Percentiles rank a stretch among this genome's conserved stretches.
Conservation (phyloP, 2,329 filamentous ascomycete genomes). For the Tolypocladium paradoxum region DNA sequence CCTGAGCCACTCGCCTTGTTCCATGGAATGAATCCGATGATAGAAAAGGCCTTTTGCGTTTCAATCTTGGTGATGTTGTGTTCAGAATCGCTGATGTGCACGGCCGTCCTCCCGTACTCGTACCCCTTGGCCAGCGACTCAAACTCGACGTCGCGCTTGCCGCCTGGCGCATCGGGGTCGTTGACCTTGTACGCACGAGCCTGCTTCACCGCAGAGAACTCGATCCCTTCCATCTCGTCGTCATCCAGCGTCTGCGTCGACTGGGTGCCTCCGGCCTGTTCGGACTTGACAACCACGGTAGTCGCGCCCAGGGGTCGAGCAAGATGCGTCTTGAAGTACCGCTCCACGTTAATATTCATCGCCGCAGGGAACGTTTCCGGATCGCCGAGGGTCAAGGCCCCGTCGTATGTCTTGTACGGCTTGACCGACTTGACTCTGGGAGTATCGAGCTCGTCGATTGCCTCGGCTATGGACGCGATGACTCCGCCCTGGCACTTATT, state of each 20-base stretch:
- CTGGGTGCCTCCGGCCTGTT: slow-evolving; percentile 35
- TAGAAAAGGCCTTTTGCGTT: slow-evolving; percentile 62
- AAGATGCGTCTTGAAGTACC: slow-evolving; percentile 78
- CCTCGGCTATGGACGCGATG: slow-evolving; percentile 79
- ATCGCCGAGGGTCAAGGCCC: slow-evolving; percentile 70
- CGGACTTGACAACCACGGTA: slow-evolving; percentile 54
- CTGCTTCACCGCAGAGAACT: slow-evolving; percentile 62
- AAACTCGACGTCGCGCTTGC: slow-evolving; percentile 69
- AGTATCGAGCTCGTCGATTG: slow-evolving; percentile 66
- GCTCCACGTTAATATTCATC: slow-evolving; percentile 74
- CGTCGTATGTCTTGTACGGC: slow-evolving; percentile 70
- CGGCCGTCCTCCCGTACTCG: slow-evolving; percentile 83
- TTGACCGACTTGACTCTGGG: slow-evolving; percentile 68
- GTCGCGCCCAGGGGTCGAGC: slow-evolving; percentile 67
- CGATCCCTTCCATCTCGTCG: slow-evolving; percentile 38
- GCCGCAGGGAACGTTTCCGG: slow-evolving; percentile 61
- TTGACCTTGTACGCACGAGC: slow-evolving; percentile 72
- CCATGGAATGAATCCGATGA: slow-evolving; percentile 75
- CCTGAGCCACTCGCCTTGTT: slow-evolving; percentile 43
- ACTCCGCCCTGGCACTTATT: slow-evolving; percentile 56
- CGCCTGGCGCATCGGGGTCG: slow-evolving; percentile 62
- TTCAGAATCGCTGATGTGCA: slow-evolving; percentile 80
- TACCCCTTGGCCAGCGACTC: slow-evolving; percentile 89
- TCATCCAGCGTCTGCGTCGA: slow-evolving; percentile 37
- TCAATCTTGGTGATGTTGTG: slow-evolving; percentile 82